These are phyloP conservation scores for Cercospora brassicicola DNA, from an alignment of 2,329 filamentous ascomycete species.

Conservation along the genomic window DNA sequence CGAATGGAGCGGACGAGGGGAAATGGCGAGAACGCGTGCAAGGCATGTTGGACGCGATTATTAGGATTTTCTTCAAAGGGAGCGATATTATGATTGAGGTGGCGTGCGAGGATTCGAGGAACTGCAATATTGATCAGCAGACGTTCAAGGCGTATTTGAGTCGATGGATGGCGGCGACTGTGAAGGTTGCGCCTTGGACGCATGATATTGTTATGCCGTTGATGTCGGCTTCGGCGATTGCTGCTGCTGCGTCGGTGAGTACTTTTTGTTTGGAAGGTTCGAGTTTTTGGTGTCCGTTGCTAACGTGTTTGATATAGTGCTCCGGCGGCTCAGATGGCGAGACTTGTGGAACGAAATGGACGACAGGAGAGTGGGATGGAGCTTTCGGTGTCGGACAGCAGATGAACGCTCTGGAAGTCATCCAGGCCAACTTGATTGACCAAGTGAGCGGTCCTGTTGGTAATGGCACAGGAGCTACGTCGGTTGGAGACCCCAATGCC, in stretches of 20 bases:
- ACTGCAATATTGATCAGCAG: conserved; percentile 46
- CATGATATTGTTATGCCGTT: conserved; percentile 49
- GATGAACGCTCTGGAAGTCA: conserved; percentile 54
- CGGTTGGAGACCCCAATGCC: conserved; percentile 18
- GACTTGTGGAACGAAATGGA: conserved; percentile 48
- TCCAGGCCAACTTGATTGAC: conserved; percentile 44
- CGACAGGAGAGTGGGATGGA: conserved; percentile 44
- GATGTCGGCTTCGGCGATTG: conserved; percentile 54
- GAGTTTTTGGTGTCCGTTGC: conserved; percentile 40
- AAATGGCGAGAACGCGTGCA: conserved; percentile 32
- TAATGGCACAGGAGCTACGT: conserved; percentile 45
- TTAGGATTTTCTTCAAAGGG: conserved; percentile 39
- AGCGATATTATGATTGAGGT: conserved; percentile 46
- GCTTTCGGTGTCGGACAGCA: conserved; percentile 55
- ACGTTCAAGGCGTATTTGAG: conserved; percentile 48
- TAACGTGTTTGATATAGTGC: conserved; percentile 43
- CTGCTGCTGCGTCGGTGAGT: conserved; percentile 46
- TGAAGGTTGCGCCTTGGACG: conserved; percentile 44
- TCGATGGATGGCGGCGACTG: conserved; percentile 47
- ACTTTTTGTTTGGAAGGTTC: conserved; percentile 52
- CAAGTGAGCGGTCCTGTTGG: conserved; percentile 44
- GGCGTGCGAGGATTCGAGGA: conserved; percentile 41
- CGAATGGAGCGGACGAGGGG: conserved; percentile 36
- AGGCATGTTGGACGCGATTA: conserved; percentile 19
- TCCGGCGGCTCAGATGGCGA: conserved; percentile 47